Percentiles rank a stretch among this genome's conserved stretches.
phyloP scores from a whole-genome alignment of 2,329 filamentous ascomycete species.

The Nothopassalora personata region DNA sequence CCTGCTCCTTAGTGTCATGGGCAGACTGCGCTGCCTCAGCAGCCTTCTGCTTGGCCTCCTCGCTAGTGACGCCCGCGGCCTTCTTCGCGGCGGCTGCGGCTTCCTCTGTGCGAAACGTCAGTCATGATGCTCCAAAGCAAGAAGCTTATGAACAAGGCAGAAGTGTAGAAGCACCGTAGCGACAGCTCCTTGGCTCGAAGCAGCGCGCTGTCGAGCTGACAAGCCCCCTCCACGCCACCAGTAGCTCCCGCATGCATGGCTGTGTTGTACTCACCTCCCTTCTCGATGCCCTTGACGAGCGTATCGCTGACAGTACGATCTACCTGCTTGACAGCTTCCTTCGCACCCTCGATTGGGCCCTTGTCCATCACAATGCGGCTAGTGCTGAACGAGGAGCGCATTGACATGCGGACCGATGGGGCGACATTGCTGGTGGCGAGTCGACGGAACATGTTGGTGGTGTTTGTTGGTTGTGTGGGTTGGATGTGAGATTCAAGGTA shows the following conservation, averaged over 20 bases:
- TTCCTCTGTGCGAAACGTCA: slow-evolving; percentile 41
- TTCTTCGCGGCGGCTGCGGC: slow-evolving; percentile 44
- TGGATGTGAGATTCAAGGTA: neutral
- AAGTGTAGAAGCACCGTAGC: neutral
- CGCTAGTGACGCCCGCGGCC: slow-evolving; percentile 24
- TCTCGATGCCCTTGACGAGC: slow-evolving; percentile 58
- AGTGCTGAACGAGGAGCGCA: slow-evolving; percentile 44
- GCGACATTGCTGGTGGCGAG: slow-evolving; percentile 41
- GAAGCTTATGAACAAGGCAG: slow-evolving; percentile 8
- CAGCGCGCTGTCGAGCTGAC: neutral
- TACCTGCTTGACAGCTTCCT: slow-evolving; percentile 54
- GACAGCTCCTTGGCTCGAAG: neutral
- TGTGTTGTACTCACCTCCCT: slow-evolving; percentile 48
- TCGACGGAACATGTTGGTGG: slow-evolving; percentile 43
- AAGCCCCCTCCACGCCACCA: neutral
- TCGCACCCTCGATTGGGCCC: slow-evolving; percentile 50
- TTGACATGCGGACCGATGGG: slow-evolving; percentile 21
- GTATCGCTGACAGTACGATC: slow-evolving; percentile 52
- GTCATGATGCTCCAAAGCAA: slow-evolving; percentile 1
- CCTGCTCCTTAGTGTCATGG: slow-evolving; percentile 26
- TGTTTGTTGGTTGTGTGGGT: neutral
- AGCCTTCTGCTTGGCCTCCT: slow-evolving; percentile 40
- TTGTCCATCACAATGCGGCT: slow-evolving; percentile 44
- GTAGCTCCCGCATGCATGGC: too few relatives aligned
- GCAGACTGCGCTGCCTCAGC: slow-evolving; percentile 40